Evolutionary conservation across 257 asterid genomes (phyloP).

Genomic region (Plantago major): DNA sequence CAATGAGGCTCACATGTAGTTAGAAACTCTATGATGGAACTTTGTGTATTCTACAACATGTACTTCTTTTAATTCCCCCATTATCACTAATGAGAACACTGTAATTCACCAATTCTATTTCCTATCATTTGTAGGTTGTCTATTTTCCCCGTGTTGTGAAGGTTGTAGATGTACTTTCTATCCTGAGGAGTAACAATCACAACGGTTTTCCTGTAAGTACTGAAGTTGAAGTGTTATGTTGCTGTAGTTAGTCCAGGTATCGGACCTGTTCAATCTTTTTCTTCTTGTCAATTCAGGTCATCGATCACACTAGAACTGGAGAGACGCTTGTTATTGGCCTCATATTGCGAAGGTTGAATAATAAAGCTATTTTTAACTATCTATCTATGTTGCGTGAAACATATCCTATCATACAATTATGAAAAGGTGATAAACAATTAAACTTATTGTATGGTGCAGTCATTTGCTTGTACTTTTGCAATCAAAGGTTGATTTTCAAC

Average conservation of each 20-base stretch:
- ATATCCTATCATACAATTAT: not conserved
- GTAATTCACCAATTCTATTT: slow-evolving; percentile 13
- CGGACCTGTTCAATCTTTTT: slow-evolving; percentile 17
- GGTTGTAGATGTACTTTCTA: slow-evolving; percentile 77
- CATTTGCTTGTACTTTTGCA: slow-evolving; percentile 91
- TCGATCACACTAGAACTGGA: slow-evolving; percentile 84
- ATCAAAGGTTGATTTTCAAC: slow-evolving; percentile 95
- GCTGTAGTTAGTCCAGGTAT: slow-evolving; percentile 14
- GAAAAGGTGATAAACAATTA: slow-evolving; percentile 13
- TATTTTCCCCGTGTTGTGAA: slow-evolving; percentile 88
- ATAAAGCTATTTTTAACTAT: slow-evolving; percentile 7
- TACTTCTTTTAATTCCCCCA: not conserved
- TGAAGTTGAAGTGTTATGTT: slow-evolving; percentile 10
- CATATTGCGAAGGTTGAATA: slow-evolving; percentile 72
- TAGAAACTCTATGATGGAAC: slow-evolving; percentile 6
- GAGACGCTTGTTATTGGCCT: slow-evolving; percentile 95
- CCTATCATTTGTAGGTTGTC: slow-evolving; percentile 55
- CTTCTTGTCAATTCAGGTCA: slow-evolving; percentile 47
- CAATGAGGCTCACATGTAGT: not conserved
- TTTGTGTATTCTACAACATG: not conserved
- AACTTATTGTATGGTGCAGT: slow-evolving; percentile 45
- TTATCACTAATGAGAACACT: slow-evolving; percentile 8
- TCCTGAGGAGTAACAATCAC: slow-evolving; percentile 84
- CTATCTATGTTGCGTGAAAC: not conserved
- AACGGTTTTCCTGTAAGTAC: slow-evolving; percentile 91